Conservation (phyloP, 805 yeast species). For the Candida silvatica region DNA sequence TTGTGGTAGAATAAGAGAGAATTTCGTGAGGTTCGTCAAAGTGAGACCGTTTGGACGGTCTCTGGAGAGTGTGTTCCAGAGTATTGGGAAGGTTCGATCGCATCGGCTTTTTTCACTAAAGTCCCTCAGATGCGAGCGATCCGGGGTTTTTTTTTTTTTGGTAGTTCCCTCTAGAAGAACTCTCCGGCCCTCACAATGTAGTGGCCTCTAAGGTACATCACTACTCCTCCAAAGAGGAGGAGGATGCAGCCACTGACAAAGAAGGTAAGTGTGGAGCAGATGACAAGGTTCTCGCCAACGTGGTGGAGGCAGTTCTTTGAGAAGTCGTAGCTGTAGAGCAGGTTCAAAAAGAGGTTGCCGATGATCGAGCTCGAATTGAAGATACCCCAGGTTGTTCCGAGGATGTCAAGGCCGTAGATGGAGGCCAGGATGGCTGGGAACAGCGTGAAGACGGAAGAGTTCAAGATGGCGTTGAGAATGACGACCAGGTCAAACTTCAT, state of each 20-base stretch:
- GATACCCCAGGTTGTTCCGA: constrained; percentile 91
- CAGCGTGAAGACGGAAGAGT: constrained; percentile 81
- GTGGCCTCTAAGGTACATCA: constrained; percentile 13
- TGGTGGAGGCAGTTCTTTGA: constrained; percentile 30
- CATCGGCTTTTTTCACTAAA: no score
- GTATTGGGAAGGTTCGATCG: no score
- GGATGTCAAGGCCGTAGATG: constrained; percentile 80
- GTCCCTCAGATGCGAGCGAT: no score
- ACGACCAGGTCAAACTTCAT: constrained; percentile 18
- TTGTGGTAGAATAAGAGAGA: no score
- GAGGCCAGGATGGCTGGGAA: constrained; percentile 79
- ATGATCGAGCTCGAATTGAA: constrained; percentile 70
- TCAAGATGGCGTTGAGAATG: constrained; percentile 20
- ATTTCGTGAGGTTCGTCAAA: no score
- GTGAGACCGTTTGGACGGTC: no score
- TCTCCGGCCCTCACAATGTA: constrained; percentile 19
- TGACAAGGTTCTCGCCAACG: constrained; percentile 12
- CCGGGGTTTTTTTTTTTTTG: no score
- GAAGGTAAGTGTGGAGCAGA: constrained; percentile 26
- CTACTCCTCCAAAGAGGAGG: constrained; percentile 14
- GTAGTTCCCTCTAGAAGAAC: constrained; percentile 18
- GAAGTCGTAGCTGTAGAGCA: constrained; percentile 60
- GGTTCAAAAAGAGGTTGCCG: constrained; percentile 36
- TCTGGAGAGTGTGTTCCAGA: no score
- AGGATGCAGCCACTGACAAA: constrained; percentile 20